Conservation (phyloP, 2,329 filamentous ascomycete species). For the Colletotrichum trifolii region DNA sequence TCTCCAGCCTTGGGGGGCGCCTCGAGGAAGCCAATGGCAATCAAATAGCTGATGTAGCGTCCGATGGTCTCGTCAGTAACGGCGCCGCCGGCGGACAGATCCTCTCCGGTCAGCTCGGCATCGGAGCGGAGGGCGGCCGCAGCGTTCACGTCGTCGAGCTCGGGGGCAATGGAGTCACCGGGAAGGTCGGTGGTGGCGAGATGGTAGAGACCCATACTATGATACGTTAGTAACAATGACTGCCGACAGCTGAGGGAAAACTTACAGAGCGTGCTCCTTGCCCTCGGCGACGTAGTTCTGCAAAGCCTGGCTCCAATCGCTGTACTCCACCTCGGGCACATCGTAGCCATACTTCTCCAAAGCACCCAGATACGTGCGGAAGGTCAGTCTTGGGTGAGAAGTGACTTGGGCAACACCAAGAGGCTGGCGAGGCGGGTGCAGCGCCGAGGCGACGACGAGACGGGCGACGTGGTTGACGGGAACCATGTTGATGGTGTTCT, state of each 20-base stretch:
- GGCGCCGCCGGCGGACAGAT: slow-evolving; percentile 62
- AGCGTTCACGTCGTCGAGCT: slow-evolving; percentile 78
- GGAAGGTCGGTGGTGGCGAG: slow-evolving; percentile 77
- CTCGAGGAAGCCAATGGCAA: slow-evolving; percentile 53
- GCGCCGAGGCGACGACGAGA: slow-evolving; percentile 79
- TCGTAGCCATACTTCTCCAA: slow-evolving; percentile 80
- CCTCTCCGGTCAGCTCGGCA: slow-evolving; percentile 58
- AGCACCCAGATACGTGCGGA: slow-evolving; percentile 80
- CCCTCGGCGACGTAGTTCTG: slow-evolving; percentile 76
- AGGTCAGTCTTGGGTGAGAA: slow-evolving; percentile 79
- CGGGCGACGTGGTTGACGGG: slow-evolving; percentile 86
- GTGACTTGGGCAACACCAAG: slow-evolving; percentile 80
- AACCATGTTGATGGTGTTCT: slow-evolving; percentile 89
- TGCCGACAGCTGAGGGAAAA: neutral
- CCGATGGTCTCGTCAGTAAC: slow-evolving; percentile 68
- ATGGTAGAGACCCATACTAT: slow-evolving; percentile 73
- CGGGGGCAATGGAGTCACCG: slow-evolving; percentile 75
- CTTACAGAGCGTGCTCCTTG: slow-evolving; percentile 48
- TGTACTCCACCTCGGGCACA: slow-evolving; percentile 74
- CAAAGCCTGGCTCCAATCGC: slow-evolving; percentile 74
- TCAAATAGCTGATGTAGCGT: slow-evolving; percentile 64
- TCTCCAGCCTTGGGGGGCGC: slow-evolving; percentile 47
- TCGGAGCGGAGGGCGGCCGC: slow-evolving; percentile 67
- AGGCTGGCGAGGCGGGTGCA: slow-evolving; percentile 65
- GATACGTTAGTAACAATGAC: slow-evolving; percentile 5